Base-by-base conservation (phyloP, 2,329 filamentous ascomycete species). In the Ophiostoma populinum region DNA sequence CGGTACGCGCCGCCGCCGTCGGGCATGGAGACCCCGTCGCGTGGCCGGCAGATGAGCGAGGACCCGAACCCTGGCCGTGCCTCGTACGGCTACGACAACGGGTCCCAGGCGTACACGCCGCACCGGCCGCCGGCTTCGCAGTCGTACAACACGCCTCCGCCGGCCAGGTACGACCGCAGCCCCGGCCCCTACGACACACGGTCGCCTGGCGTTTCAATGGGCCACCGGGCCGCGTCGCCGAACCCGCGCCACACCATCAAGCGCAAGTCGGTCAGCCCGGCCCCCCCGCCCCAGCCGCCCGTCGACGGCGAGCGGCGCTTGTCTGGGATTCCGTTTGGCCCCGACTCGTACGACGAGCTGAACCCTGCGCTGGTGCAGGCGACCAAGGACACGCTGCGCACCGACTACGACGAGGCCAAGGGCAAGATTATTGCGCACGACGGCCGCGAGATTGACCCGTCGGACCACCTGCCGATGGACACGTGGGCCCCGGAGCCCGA, bases 401-500 rank as follows among this genome's bases (percentile, higher is more conserved):
- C 46, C 1, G 58, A 63, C 32, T 61, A 59, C 34, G 58, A 63
- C 43, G 69, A 73, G 35, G 56, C 62, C 1, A 64, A 67, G 34
- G 75, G 70, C 7, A 81, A 81, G 47, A 82, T 86, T 41, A 73
- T 85, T 35, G 78, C 72, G 1, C 66, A 79, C 42, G 78, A 83
- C 49, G 80, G 80, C 6, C 66, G 76, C 37, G 76, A 83, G 46
- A 67, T 87, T 37, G 80, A 87, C 48, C 80, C 80, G 1, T 82
- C 78, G 1, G 80, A 87, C 51, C 80, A 86, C 49, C 61, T 86
- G 11, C 80, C 80, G 0, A 69, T 82, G 50, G 73, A 80, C 37
- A 71, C 71, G 2, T 85, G 78, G 78, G 79, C 79, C 2, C 78
- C 79, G 0, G 79, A 85, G 47, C 79, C 79, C 0, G 75, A 80